A percentile compares a stretch with the other conserved stretches of the same genome.
Conservation (phyloP, 2,329 filamentous ascomycete species). For the Claviceps digitariae region DNA sequence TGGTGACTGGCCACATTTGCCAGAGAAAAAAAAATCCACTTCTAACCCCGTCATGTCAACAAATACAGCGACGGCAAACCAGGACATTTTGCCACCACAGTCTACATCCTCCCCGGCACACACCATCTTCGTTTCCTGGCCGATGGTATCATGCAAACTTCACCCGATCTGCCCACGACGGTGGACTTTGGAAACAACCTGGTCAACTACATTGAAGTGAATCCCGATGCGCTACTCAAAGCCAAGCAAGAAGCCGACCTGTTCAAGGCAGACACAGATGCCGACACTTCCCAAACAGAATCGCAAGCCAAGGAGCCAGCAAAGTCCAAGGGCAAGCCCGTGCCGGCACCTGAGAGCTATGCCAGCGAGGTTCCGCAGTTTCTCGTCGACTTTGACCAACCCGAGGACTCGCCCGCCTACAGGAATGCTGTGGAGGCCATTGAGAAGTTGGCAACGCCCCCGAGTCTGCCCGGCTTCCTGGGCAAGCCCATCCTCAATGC, state of each 20-base stretch:
- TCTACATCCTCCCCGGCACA: slow-evolving; percentile 81
- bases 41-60: neutral
- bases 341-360: slow-evolving; percentile 46
- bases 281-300: slow-evolving; percentile 2
- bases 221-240: slow-evolving; percentile 46
- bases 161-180: slow-evolving; percentile 75
- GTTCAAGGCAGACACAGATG: slow-evolving; percentile 7
- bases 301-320: slow-evolving; percentile 26
- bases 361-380: slow-evolving; percentile 68
- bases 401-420: slow-evolving; percentile 64
- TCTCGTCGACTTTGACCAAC: slow-evolving; percentile 72
- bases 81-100: slow-evolving; percentile 58
- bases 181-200: slow-evolving; percentile 97
- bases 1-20: too few species aligned
- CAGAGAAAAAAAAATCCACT: neutral
- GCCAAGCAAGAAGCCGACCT: slow-evolving; percentile 11
- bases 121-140: slow-evolving; percentile 96
- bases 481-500: slow-evolving; percentile 92
- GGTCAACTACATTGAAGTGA: slow-evolving; percentile 96
- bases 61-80: slow-evolving; percentile 35
- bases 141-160: slow-evolving; percentile 85
- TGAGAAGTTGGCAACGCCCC: slow-evolving; percentile 69
- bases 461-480: slow-evolving; percentile 76
- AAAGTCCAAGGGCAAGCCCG: slow-evolving; percentile 40
- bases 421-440: slow-evolving; percentile 62